Percentiles rank a stretch among this genome's conserved stretches.
phyloP scores from a whole-genome alignment of 2,329 filamentous ascomycete genomes.

The Dactylellina haptotyla region DNA sequence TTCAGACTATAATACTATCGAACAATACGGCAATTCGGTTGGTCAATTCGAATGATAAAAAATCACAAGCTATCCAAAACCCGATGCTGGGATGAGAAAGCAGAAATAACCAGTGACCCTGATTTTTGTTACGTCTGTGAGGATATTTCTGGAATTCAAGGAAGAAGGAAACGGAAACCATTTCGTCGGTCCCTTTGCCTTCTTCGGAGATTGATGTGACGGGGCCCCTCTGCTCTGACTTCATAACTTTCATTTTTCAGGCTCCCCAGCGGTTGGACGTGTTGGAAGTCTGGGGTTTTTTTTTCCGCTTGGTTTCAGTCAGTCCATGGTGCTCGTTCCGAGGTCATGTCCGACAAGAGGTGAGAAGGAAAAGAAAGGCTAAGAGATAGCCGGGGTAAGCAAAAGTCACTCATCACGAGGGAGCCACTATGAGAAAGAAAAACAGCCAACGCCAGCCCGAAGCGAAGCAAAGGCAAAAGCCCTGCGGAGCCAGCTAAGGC shows the following conservation, averaged over 20 bases:
- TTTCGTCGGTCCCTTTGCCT: conserved; percentile 6
- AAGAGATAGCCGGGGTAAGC: conserved; percentile 17
- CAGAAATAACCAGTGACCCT: neutral
- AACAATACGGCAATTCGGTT: too few relatives aligned
- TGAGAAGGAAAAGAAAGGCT: conserved; percentile 25
- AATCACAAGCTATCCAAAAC: too few relatives aligned
- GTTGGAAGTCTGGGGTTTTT: conserved; percentile 29
- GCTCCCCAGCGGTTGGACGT: conserved; percentile 34
- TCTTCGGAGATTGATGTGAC: conserved; percentile 32
- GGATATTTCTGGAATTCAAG: neutral
- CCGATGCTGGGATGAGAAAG: too few relatives aligned
- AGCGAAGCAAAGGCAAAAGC: conserved; percentile 6
- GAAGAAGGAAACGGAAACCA: neutral
- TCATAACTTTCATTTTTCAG: conserved; percentile 6
- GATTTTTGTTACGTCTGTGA: neutral
- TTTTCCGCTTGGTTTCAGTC: conserved; percentile 12
- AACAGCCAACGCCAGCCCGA: conserved; percentile 25
- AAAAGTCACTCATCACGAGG: conserved; percentile 53
- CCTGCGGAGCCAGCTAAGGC: neutral
- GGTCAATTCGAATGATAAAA: too few relatives aligned
- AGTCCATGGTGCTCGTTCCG: conserved; percentile 31
- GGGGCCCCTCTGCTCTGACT: conserved; percentile 7
- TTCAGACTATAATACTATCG: too few relatives aligned
- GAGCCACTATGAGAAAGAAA: conserved; percentile 18
- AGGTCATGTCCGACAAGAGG: conserved; percentile 13